phyloP scores from a whole-genome alignment of 169 alveolate species.

The Plasmodium yoelii region DNA sequence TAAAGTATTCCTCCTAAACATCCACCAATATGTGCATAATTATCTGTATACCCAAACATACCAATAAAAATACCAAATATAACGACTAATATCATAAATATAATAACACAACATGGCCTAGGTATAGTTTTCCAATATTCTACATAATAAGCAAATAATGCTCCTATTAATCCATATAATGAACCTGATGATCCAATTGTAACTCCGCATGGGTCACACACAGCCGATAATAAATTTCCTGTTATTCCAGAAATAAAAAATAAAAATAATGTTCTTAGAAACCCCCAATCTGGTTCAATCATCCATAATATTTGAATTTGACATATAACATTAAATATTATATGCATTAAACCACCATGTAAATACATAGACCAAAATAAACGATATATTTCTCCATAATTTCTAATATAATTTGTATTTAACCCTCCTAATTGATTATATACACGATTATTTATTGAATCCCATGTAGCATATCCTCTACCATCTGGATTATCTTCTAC shows the following conservation, averaged over 20 bases:
- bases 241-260: conserved; percentile 87
- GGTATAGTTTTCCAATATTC: conserved; percentile 91
- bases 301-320: conserved; percentile 89
- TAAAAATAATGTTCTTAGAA: conserved; percentile 83
- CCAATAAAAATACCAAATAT: conserved; percentile 86
- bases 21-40: conserved; percentile 91
- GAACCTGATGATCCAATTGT: conserved; percentile 94
- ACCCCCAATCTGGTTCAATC: conserved; percentile 94
- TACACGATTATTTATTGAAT: conserved; percentile 81
- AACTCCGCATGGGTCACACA: conserved; percentile 89
- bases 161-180: conserved; percentile 91
- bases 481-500: conserved; percentile 78
- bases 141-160: conserved; percentile 86
- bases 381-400: conserved; percentile 88
- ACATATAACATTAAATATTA: conserved; percentile 86
- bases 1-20: conserved; percentile 86
- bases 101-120: conserved; percentile 84
- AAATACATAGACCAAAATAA: conserved; percentile 89
- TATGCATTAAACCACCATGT: conserved; percentile 90
- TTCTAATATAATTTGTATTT: conserved; percentile 84
- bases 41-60: conserved; percentile 86
- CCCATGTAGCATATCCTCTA: conserved; percentile 76
- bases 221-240: conserved; percentile 89
- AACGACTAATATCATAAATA: conserved; percentile 80
- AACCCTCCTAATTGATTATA: conserved; percentile 82